These are phyloP conservation scores for Amanita pallidorosea DNA, from an alignment of 768 basidiomycete genomes.

Conservation along the genomic window DNA sequence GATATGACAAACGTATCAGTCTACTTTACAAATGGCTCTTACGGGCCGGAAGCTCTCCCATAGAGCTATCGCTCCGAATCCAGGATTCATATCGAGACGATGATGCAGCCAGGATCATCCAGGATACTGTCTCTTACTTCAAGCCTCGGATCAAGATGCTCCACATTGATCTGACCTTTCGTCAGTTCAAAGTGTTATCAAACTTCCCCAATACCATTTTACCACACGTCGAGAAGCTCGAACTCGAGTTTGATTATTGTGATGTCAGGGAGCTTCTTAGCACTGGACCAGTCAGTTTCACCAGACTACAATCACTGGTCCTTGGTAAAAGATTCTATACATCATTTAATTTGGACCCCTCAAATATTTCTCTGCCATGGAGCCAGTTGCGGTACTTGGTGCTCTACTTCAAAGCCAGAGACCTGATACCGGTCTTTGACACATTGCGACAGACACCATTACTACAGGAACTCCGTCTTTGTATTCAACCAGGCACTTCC, in stretches of 20 bases:
- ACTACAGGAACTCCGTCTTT: neutral
- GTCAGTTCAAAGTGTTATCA: neutral
- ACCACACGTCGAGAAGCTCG: neutral
- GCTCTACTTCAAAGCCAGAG: too few species aligned
- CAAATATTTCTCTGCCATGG: neutral
- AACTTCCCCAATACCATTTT: neutral
- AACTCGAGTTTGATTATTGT: neutral
- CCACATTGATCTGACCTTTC: neutral
- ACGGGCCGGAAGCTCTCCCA: too few species aligned
- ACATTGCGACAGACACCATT: neutral
- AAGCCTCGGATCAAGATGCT: neutral
- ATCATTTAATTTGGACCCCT: neutral
- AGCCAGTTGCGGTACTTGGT: neutral
- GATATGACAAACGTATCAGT: too few species aligned
- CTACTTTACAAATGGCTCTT: too few species aligned
- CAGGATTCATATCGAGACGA: too few species aligned
- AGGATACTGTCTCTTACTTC: neutral
- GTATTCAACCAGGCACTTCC: too few species aligned
- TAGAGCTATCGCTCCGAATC: too few species aligned
- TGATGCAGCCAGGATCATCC: neutral
- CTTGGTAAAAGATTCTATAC: neutral
- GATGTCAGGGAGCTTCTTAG: neutral
- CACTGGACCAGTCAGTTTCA: neutral
- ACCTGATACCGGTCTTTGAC: too few species aligned
- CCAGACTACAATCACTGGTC: neutral